A percentile compares a stretch with the other conserved stretches of the same genome.
These are phyloP conservation scores for Quercus gilva DNA, from an alignment of 306 rosid genomes.

Conservation along the genomic window DNA sequence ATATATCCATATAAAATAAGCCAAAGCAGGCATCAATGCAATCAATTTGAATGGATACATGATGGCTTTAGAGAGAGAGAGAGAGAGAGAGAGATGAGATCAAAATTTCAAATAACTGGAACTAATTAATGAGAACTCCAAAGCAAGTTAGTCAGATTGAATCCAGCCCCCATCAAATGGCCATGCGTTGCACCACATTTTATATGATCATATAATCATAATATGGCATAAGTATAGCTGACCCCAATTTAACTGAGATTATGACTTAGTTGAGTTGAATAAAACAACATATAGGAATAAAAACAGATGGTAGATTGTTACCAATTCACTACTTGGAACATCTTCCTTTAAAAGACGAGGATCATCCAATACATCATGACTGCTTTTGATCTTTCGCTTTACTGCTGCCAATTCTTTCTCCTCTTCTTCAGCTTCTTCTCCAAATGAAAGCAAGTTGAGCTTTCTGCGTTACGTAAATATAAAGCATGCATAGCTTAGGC, in stretches of 20 bases:
- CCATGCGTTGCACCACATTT: no score
- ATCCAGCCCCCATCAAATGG: background rate
- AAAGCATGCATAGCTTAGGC: conserved; percentile 3
- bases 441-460: conserved; percentile 85
- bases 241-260: no score
- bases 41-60: background rate
- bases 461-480: conserved; percentile 48
- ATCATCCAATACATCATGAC: conserved; percentile 94
- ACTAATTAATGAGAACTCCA: background rate
- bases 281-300: background rate
- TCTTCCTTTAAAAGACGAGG: conserved; percentile 89
- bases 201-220: no score
- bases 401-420: conserved; percentile 76
- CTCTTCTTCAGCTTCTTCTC: conserved; percentile 96
- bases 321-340: conserved; percentile 44
- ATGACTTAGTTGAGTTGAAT: no score
- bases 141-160: no score
- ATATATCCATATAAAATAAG: background rate
- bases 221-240: no score
- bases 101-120: background rate
- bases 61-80: background rate
- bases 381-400: conserved; percentile 90
- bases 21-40: background rate
- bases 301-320: conserved; percentile 25
- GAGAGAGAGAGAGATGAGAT: background rate